Percentiles rank a stretch among this genome's conserved stretches.
Conservation (phyloP, 2,329 filamentous ascomycete species). For the Phoma sp. region DNA sequence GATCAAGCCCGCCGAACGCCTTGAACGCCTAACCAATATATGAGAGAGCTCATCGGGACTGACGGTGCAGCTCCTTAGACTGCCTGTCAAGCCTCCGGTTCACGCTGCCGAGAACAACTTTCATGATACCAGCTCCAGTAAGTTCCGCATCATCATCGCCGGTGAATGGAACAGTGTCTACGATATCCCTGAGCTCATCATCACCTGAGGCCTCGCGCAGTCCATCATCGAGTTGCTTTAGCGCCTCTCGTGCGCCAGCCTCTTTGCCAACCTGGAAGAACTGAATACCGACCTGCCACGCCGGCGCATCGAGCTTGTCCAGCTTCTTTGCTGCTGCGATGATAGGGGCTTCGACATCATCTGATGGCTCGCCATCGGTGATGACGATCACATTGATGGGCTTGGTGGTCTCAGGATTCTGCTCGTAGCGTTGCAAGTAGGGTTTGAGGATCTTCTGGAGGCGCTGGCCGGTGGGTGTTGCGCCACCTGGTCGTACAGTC, state of each 20-base stretch:
- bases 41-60: neutral
- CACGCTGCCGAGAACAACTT: slow-evolving; percentile 78
- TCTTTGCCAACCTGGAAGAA: slow-evolving; percentile 95
- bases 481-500: slow-evolving; percentile 67
- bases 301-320: slow-evolving; percentile 71
- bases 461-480: slow-evolving; percentile 77
- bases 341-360: slow-evolving; percentile 76
- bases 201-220: slow-evolving; percentile 62
- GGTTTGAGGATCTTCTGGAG: slow-evolving; percentile 75
- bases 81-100: slow-evolving; percentile 68
- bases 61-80: slow-evolving; percentile 44
- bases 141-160: slow-evolving; percentile 61
- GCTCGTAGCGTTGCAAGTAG: slow-evolving; percentile 69
- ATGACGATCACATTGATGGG: slow-evolving; percentile 92
- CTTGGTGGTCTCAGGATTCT: slow-evolving; percentile 63
- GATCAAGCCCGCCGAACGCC: neutral
- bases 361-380: slow-evolving; percentile 83
- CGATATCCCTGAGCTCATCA: slow-evolving; percentile 78
- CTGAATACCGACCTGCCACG: slow-evolving; percentile 88
- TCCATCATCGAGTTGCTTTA: slow-evolving; percentile 79
- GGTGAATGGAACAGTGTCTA: slow-evolving; percentile 85
- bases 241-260: slow-evolving; percentile 65
- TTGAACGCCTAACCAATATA: neutral
- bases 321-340: slow-evolving; percentile 72
- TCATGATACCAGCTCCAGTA: slow-evolving; percentile 76